These are phyloP conservation scores for Tarenaya hassleriana DNA, from an alignment of 345 rosid species.

Conservation along the genomic window DNA sequence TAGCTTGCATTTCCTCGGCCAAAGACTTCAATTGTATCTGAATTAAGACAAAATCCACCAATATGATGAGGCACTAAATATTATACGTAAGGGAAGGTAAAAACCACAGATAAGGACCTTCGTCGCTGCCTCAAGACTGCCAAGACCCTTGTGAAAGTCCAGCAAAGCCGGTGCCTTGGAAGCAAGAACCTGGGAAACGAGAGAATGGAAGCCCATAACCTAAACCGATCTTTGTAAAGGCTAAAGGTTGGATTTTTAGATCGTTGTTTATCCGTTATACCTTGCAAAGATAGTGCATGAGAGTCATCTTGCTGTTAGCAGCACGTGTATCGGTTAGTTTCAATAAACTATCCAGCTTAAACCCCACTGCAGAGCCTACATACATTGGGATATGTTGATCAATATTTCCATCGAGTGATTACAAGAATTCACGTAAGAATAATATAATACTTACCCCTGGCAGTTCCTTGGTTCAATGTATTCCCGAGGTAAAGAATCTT, in stretches of 20 bases:
- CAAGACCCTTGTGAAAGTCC: slow-evolving; percentile 83
- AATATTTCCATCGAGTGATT: too few species aligned
- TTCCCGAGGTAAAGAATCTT: slow-evolving; percentile 90
- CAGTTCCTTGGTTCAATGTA: slow-evolving; percentile 98
- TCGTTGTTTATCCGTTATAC: too few species aligned
- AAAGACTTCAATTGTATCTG: slow-evolving; percentile 92
- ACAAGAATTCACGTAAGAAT: too few species aligned
- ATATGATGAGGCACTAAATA: too few species aligned
- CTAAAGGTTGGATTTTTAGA: slow-evolving; percentile 16
- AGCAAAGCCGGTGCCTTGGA: slow-evolving; percentile 91
- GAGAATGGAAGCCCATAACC: slow-evolving; percentile 19
- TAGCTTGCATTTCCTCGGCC: slow-evolving; percentile 99
- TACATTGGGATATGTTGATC: too few species aligned
- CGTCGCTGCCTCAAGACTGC: slow-evolving; percentile 87
- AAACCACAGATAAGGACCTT: too few species aligned
- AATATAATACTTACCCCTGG: slow-evolving; percentile 92
- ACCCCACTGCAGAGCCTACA: slow-evolving; percentile 92
- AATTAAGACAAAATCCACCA: too few species aligned
- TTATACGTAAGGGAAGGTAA: too few species aligned
- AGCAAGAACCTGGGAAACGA: slow-evolving; percentile 88
- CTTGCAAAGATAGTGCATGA: slow-evolving; percentile 97
- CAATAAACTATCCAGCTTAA: slow-evolving; percentile 95
- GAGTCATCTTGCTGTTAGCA: slow-evolving; percentile 86
- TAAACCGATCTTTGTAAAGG: too few species aligned
- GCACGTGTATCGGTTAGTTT: slow-evolving; percentile 98